These are phyloP conservation scores for Fusarium tupiense DNA, from an alignment of 2,329 filamentous ascomycete genomes.

Conservation along the genomic window DNA sequence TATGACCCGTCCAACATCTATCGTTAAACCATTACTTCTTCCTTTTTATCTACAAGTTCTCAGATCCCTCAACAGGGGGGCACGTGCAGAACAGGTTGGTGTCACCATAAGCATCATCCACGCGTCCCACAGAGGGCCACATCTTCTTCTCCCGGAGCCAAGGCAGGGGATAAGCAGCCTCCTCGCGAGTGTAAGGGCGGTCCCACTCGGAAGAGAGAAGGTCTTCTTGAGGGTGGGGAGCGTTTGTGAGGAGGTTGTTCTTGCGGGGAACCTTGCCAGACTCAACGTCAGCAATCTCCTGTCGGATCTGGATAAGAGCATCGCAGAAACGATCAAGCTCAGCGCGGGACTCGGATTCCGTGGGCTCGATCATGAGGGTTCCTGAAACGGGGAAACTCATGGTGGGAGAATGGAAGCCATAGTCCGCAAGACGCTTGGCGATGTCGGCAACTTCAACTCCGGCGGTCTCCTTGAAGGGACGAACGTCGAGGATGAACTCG, in stretches of 20 bases:
- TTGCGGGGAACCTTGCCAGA: slow-evolving; percentile 78
- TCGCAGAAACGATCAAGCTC: slow-evolving; percentile 95
- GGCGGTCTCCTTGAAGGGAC: slow-evolving; percentile 83
- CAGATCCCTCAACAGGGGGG: slow-evolving; percentile 77
- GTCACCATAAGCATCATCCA: slow-evolving; percentile 92
- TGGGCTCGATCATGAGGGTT: slow-evolving; percentile 98
- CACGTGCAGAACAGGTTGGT: slow-evolving; percentile 96
- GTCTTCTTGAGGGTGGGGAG: slow-evolving; percentile 87
- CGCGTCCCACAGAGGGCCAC: slow-evolving; percentile 87
- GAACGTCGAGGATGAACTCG: slow-evolving; percentile 94
- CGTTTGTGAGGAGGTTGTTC: slow-evolving; percentile 87
- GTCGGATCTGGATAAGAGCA: slow-evolving; percentile 84
- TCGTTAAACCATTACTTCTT: slow-evolving; percentile 21
- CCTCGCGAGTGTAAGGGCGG: slow-evolving; percentile 80
- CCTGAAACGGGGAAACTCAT: slow-evolving; percentile 97
- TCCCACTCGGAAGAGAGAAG: slow-evolving; percentile 78
- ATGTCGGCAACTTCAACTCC: slow-evolving; percentile 93
- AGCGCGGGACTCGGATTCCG: slow-evolving; percentile 89
- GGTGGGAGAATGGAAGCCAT: slow-evolving; percentile 95
- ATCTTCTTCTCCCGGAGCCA: slow-evolving; percentile 96
- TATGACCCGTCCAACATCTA: slow-evolving; percentile 12
- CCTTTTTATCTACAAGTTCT: slow-evolving; percentile 30
- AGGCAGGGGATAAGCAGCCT: slow-evolving; percentile 85
- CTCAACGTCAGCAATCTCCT: slow-evolving; percentile 88
- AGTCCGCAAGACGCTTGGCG: slow-evolving; percentile 95